phyloP scores from a whole-genome alignment of 129 eudicot species.

The Deinandra increscens region DNA sequence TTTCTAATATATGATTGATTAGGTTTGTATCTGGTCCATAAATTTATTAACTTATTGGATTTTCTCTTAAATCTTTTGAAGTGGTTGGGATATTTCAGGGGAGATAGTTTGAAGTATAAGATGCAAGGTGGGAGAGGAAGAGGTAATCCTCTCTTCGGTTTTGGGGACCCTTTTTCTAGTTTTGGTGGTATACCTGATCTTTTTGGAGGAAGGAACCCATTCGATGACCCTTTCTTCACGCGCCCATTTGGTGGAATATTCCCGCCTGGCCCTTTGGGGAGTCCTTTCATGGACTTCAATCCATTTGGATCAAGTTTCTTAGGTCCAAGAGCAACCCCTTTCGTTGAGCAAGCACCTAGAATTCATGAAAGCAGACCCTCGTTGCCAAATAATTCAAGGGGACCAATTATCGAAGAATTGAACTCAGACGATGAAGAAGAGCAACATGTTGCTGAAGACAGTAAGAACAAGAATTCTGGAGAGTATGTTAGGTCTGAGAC shows the following conservation, averaged over 20 bases:
- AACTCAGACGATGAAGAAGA: slow-evolving; percentile 76
- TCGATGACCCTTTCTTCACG: slow-evolving; percentile 83
- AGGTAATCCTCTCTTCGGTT: slow-evolving; percentile 53
- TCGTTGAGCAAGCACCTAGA: slow-evolving; percentile 31
- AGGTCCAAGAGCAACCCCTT: slow-evolving; percentile 34
- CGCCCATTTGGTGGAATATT: slow-evolving; percentile 70
- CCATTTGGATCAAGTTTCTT: slow-evolving; percentile 37
- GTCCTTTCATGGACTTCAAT: slow-evolving; percentile 47
- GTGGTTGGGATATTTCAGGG: slow-evolving; percentile 25
- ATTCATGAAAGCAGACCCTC: slow-evolving; percentile 47
- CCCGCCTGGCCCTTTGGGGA: slow-evolving; percentile 48
- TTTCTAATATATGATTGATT: slow-evolving; percentile 11
- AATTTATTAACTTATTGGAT: neutral
- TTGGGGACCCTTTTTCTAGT: slow-evolving; percentile 59
- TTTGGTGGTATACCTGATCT: slow-evolving; percentile 56
- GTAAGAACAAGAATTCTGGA: slow-evolving; percentile 48
- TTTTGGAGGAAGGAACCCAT: slow-evolving; percentile 80
- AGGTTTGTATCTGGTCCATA: neutral
- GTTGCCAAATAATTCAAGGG: slow-evolving; percentile 50
- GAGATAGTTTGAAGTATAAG: slow-evolving; percentile 22
- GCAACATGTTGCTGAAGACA: slow-evolving; percentile 32
- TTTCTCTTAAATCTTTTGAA: neutral
- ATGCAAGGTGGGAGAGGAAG: slow-evolving; percentile 75
- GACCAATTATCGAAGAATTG: slow-evolving; percentile 80
- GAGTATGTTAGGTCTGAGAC: slow-evolving; percentile 52